A percentile compares a stretch with the other conserved stretches of the same genome.
Evolutionary conservation across 2,329 filamentous ascomycete genomes (phyloP).

Genomic region (Cadophora luteo-olivacea): DNA sequence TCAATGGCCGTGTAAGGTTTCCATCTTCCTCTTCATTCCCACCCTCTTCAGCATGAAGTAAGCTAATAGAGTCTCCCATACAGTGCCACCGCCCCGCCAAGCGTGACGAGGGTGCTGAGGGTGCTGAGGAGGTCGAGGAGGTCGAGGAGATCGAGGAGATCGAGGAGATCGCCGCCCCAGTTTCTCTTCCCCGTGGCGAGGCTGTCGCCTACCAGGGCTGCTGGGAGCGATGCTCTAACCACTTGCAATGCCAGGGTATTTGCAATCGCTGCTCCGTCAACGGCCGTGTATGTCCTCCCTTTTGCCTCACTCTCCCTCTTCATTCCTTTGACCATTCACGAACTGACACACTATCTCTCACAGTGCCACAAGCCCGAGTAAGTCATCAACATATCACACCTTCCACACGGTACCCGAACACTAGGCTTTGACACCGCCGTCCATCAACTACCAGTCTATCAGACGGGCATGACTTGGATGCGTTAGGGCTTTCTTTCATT

Average conservation of each 20-base stretch:
- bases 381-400: background rate
- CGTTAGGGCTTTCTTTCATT: background rate
- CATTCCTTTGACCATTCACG: background rate
- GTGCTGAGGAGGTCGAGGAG: no score
- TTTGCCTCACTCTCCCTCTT: background rate
- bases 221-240: constrained; percentile 2
- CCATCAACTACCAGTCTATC: background rate
- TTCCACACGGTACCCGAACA: background rate
- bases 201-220: background rate
- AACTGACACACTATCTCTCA: background rate
- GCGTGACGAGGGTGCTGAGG: background rate
- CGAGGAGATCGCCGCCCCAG: background rate
- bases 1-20: background rate
- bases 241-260: background rate
- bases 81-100: background rate
- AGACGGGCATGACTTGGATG: background rate
- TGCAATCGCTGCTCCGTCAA: background rate
- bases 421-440: background rate
- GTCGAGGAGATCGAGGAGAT: background rate
- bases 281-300: background rate
- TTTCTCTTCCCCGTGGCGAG: constrained; percentile 1
- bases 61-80: background rate
- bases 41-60: no score
- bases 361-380: background rate
- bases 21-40: no score